Base-by-base conservation (phyloP, 768 basidiomycete genomes). In the Chiua virens region DNA sequence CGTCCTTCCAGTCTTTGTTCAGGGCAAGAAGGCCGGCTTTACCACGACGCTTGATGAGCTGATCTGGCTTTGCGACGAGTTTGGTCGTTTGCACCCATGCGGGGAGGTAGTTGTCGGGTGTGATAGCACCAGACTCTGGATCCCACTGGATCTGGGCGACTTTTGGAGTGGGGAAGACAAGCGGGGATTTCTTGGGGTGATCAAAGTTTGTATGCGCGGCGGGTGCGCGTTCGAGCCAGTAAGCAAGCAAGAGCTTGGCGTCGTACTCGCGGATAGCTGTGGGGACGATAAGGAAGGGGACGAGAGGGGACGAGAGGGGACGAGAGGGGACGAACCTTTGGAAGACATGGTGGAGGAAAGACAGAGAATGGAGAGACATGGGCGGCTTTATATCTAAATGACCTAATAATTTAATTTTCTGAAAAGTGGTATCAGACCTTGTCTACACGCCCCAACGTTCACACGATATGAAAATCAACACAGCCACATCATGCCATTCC, bases 21-120 rank as follows among this genome's bases (percentile, higher is more conserved):
- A 99, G 80, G 32, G 86, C 85, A 56, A 99, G 83, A 14, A 99
- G 81, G 58, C 97, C 97, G 20, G 93, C 93, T 81, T 99, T 99
- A 65, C 97, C 97, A 55, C 97, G 90, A 58, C 97, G 89, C 79
- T 98, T 99, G 84, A 98, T 98, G 73, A 98, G 87, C 76, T 97
- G 94, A 76, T 96, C 94, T 22, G 94, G 94, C 77, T 97, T 97
- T 17, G 86, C 94, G 64, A 97, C 94, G 70, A 96, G 90, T 78
- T 92, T 91, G 59, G 69, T 83, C 59, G 78, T 82, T 75, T 83
- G 85, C 32, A 94, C 87, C 92, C 91, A 94, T 61, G 78, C 72
- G 15, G 90, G 90, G 27, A 93, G 73, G 53, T 77, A 72, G 35
- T 66, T 75, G 50, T 85, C 83, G 32, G 81, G 73, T 1, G 82